phyloP scores from a whole-genome alignment of 1,284 basidiomycete species.

The Bjerkandera adusta region DNA sequence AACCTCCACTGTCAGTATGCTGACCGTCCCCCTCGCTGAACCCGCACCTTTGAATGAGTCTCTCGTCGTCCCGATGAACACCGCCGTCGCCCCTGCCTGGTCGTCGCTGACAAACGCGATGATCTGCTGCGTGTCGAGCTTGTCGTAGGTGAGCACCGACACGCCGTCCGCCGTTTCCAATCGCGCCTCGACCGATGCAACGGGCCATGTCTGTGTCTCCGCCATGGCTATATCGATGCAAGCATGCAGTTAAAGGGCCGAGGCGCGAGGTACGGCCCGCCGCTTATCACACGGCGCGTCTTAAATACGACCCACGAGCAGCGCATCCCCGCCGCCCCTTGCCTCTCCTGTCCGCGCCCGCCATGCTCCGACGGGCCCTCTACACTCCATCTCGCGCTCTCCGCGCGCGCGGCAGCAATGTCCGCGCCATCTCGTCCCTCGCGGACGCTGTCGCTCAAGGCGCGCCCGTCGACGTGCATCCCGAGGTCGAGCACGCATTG shows the following conservation, averaged over 20 bases:
- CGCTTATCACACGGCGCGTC: background rate
- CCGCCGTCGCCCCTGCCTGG: conserved; percentile 66
- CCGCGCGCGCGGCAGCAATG: no score
- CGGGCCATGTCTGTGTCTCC: conserved; percentile 10
- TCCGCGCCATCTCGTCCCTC: conserved; percentile 11
- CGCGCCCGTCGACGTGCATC: conserved; percentile 61
- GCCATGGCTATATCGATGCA: conserved; percentile 9
- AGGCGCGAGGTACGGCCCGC: no score
- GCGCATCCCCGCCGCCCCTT: background rate
- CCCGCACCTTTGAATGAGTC: conserved; percentile 55
- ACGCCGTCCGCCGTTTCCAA: conserved; percentile 45
- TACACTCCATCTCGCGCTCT: background rate
- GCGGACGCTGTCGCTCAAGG: conserved; percentile 18
- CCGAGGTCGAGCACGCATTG: conserved; percentile 80
- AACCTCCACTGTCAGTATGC: background rate
- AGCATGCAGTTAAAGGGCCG: background rate
- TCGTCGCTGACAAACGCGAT: conserved; percentile 60
- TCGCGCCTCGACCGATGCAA: conserved; percentile 46
- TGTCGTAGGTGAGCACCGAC: conserved; percentile 59
- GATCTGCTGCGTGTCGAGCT: conserved; percentile 56
- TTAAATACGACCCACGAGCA: background rate
- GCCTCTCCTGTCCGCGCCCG: background rate
- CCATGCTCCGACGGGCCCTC: conserved; percentile 3
- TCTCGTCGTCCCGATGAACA: conserved; percentile 74
- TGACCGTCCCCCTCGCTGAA: background rate